Percentiles rank a stretch among this genome's conserved stretches.
Conservation (phyloP, 805 yeast genomes). For the Lipomyces orientalis region DNA sequence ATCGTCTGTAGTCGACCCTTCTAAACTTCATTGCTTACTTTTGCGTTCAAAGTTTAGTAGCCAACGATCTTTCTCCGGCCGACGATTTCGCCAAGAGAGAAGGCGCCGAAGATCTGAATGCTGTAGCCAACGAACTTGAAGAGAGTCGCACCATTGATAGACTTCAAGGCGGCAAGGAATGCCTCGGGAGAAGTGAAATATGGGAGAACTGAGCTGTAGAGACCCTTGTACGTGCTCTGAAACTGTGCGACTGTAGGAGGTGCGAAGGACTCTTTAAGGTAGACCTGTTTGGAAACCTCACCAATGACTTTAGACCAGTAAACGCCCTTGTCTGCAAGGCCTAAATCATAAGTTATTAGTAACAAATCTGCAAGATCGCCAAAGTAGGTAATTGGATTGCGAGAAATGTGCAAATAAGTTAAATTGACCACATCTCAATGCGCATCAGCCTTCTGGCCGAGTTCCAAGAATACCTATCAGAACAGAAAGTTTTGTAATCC, state of each 20-base stretch:
- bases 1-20: neutral
- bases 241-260: slow-evolving; percentile 84
- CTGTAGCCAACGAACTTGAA: slow-evolving; percentile 71
- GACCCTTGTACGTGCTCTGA: slow-evolving; percentile 69
- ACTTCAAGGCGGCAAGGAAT: slow-evolving; percentile 54
- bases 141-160: slow-evolving; percentile 59
- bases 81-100: slow-evolving; percentile 91
- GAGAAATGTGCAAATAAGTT: neutral
- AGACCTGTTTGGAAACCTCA: slow-evolving; percentile 75
- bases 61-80: slow-evolving; percentile 96
- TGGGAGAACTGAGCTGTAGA: slow-evolving; percentile 51
- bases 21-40: neutral
- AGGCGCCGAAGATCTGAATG: slow-evolving; percentile 86
- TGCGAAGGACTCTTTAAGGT: slow-evolving; percentile 88
- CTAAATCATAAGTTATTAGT: slow-evolving; percentile 8
- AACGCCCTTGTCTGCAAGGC: slow-evolving; percentile 58
- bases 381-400: neutral
- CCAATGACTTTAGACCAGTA: slow-evolving; percentile 78
- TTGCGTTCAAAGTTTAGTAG: slow-evolving; percentile 50
- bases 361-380: neutral
- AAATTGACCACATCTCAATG: neutral
- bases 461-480: too few species aligned
- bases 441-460: too few species aligned
- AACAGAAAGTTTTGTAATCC: too few species aligned
- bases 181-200: slow-evolving; percentile 58